Evolutionary conservation across 1,139 yeast species (phyloP), one percentile per base, ranked within the genome.

Genomic region (Candida sanyaensis): DNA sequence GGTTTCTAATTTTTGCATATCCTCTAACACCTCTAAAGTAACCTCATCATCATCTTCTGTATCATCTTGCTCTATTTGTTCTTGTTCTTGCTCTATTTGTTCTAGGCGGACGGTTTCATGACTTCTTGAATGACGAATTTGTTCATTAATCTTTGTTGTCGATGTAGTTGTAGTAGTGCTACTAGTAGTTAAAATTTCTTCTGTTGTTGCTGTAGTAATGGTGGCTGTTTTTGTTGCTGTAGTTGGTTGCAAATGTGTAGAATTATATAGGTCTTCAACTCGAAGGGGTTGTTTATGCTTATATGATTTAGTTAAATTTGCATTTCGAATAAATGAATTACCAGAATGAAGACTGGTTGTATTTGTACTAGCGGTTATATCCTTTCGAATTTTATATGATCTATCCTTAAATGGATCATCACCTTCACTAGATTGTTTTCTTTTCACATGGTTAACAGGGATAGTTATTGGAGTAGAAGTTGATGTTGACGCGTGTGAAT

Each of bases 1-100:
- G 40, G 71, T 75, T 53, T 81, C 84, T 30, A 92, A 74, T 48
- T 75, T 73, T 42, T 73, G 74, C 77, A 90, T 84, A 62, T 91
- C 97, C 51, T 81, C 84, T 41, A 79, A 69, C 1, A 85, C 80
- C 48, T 80, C 84, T 6, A 75, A 62, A 0, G 82, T 60, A 0
- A 80, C 72, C 40, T 72, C 78, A 48, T 74, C 77, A 17, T 74
- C 78, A n/a, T 69, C 64, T 7, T 42, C 41, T 28, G 34, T 4
- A 24, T 30, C 27, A 23, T 12, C 11, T n/a, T 24, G 21, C 34
- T n/a, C 21, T 17, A 17, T 17, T 17, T 17, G 21, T 17, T 17
- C 21, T 3, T 17, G 21, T 17, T n/a, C n/a, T n/a, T n/a, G n/a
- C n/a, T n/a, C n/a, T n/a, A n/a, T n/a, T n/a, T 17, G 21, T 17